Percentiles rank a stretch among this genome's conserved stretches.
Conservation (phyloP, 2,329 filamentous ascomycete genomes). For the Leptodontidium sp. region DNA sequence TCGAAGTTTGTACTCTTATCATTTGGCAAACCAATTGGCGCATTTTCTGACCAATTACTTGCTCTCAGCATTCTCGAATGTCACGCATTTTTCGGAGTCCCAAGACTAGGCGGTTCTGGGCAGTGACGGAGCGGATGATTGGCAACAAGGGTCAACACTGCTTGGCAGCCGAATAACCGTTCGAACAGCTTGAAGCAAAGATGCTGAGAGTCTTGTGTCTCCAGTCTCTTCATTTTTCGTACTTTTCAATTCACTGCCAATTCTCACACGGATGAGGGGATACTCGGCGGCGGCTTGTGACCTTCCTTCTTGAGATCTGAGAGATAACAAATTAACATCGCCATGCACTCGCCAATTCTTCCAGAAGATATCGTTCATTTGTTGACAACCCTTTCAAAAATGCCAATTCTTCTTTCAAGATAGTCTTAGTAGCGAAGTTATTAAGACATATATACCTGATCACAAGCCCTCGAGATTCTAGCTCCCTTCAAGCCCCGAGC, state of each 20-base stretch:
- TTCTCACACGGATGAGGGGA: background rate
- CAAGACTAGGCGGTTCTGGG: conserved; percentile 4
- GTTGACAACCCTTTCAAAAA: background rate
- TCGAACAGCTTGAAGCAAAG: background rate
- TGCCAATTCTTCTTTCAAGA: background rate
- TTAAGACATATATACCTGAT: conserved; percentile 13
- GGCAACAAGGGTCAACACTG: background rate
- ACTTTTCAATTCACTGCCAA: too few species aligned
- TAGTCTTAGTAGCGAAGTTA: conserved; percentile 2
- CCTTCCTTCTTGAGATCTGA: conserved; percentile 12
- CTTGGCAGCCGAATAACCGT: conserved; percentile 13
- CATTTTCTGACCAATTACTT: background rate
- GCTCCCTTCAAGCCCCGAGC: background rate
- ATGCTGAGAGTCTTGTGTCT: conserved; percentile 10
- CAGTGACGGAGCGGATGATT: background rate
- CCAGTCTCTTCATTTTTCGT: background rate
- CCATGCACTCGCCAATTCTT: background rate
- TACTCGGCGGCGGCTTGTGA: conserved; percentile 11
- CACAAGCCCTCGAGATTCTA: background rate
- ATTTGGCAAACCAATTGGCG: background rate
- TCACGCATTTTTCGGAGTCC: background rate
- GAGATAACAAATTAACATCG: conserved; percentile 4
- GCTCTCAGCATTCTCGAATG: background rate
- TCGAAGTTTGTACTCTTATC: background rate
- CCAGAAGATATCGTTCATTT: background rate